Conservation (phyloP, 129 eudicot species). For the Mikania micrantha region DNA sequence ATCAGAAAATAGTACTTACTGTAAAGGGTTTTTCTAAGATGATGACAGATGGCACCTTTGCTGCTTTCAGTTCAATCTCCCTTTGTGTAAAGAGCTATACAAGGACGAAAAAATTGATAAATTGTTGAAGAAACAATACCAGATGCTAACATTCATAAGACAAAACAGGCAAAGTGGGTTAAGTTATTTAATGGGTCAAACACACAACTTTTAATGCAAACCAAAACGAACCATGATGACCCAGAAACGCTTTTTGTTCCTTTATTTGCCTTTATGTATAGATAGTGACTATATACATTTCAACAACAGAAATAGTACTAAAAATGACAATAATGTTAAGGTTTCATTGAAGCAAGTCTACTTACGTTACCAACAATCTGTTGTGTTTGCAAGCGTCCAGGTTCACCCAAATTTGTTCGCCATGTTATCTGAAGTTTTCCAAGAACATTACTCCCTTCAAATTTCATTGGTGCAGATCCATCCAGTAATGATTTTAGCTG, state of each 20-base stretch:
- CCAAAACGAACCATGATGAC: neutral
- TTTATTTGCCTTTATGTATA: neutral
- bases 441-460: conserved; percentile 85
- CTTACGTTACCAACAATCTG: conserved; percentile 93
- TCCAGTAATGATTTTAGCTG: conserved; percentile 48
- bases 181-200: neutral
- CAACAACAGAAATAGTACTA: neutral
- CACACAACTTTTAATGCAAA: neutral
- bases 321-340: neutral
- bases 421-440: conserved; percentile 98
- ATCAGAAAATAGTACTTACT: conserved; percentile 29
- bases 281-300: neutral
- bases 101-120: conserved; percentile 12
- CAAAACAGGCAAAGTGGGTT: neutral
- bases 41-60: conserved; percentile 65
- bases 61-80: conserved; percentile 75
- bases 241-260: neutral
- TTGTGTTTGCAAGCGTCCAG: conserved; percentile 98
- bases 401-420: conserved; percentile 98
- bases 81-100: conserved; percentile 78
- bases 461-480: conserved; percentile 38
- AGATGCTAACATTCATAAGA: neutral
- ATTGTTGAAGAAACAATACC: neutral
- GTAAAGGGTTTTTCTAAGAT: conserved; percentile 73
- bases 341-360: conserved; percentile 15